Base-by-base conservation (phyloP, 257 asterid species). In the Cynanchum wilfordii region DNA sequence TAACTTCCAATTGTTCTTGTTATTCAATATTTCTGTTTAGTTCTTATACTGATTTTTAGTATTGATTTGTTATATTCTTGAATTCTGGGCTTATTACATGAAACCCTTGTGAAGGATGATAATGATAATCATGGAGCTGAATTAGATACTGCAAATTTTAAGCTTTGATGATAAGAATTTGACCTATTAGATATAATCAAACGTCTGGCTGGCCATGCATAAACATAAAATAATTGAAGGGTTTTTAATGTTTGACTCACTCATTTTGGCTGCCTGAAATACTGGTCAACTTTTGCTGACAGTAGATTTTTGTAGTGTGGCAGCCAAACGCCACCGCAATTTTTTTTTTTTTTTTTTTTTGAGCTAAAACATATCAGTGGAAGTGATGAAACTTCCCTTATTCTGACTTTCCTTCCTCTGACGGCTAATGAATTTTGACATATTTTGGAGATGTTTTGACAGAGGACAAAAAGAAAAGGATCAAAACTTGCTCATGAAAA, bases 1-100 rank as follows among this genome's bases (percentile, higher is more conserved):
- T 42, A 8, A 38, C 44, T 5, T 30, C 16, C n/a, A 71, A 73
- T 55, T 72, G 64, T 54, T 78, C 81, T 1, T 79, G 79, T 33
- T 75, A 42, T 78, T 72, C 54, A 69, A 71, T 13, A 33, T 22
- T 62, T 7, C 20, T 25, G 7, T 57, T 57, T 57, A 24, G 19
- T 57, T 5, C 36, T 11, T 25, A 57, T 58, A 6, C 67, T 33
- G 44, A 62, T 15, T 16, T 5, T 62, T 30, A 30, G 11, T 30
- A 62, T 16, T 60, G 8, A 22, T 27, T 12, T n/a, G n/a, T n/a
- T n/a, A n/a, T n/a, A n/a, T 12, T 13, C 57, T 15, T 27, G 44
- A 10, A 9, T 12, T 27, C 8, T 29, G n/a, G 19, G n/a, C 40
- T 10, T 0, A 62, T 30, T 29, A 62, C 36, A 17, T 62, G 10